phyloP scores from a whole-genome alignment of 2,329 filamentous ascomycete species.

The Lecanoromycetidae sp. region DNA sequence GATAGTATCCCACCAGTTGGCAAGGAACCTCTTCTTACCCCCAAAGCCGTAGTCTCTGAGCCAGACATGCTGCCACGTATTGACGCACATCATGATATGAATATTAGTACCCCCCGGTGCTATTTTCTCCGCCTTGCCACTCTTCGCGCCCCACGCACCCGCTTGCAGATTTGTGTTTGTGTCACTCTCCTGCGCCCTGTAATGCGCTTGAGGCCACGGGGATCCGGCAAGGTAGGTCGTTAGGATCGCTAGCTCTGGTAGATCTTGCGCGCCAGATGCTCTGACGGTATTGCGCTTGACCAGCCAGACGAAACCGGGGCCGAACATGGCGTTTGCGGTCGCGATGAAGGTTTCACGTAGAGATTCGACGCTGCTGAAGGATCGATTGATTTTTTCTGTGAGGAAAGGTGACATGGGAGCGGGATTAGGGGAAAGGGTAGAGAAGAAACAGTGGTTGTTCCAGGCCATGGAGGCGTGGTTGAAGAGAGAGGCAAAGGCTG shows the following conservation, averaged over 20 bases:
- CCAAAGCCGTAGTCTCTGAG: conserved; percentile 65
- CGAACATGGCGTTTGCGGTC: conserved; percentile 84
- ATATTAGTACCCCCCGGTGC: conserved; percentile 40
- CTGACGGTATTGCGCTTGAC: conserved; percentile 44
- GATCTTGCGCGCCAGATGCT: conserved; percentile 9
- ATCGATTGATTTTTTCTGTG: conserved; percentile 47
- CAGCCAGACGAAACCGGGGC: conserved; percentile 93
- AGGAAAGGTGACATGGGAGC: conserved; percentile 46
- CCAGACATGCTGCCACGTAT: conserved; percentile 94
- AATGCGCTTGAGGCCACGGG: conserved; percentile 75
- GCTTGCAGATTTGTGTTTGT: conserved; percentile 27
- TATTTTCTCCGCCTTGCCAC: conserved; percentile 15
- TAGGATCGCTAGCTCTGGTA: conserved; percentile 51
- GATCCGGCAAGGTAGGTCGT: conserved; percentile 85
- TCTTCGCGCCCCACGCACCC: conserved; percentile 12
- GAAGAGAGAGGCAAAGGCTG: conserved; percentile 67
- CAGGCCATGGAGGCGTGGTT: conserved; percentile 94
- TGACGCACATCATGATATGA: conserved; percentile 74
- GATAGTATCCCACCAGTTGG: conserved; percentile 76
- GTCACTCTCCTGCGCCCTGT: conserved; percentile 49
- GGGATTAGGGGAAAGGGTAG: conserved; percentile 33
- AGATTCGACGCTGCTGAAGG: conserved; percentile 74
- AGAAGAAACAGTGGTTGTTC: conserved; percentile 60
- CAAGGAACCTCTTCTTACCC: conserved; percentile 64
- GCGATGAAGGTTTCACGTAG: conserved; percentile 67